Conservation (phyloP, 192 early-diverging fungal species). For the Backusella circina region DNA sequence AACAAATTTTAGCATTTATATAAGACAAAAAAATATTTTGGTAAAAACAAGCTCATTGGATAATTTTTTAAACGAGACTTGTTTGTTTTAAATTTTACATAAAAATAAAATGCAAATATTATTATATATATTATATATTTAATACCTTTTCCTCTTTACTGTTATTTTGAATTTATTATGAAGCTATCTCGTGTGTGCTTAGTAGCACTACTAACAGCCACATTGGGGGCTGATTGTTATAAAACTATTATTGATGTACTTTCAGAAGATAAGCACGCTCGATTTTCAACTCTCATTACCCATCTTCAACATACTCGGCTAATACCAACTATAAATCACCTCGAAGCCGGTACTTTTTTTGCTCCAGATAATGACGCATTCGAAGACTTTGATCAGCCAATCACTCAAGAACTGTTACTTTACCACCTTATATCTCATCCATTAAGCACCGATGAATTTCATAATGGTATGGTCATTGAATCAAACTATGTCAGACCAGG, state of each 20-base stretch:
- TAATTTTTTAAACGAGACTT: constrained; percentile 1
- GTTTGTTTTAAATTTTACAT: constrained; percentile 1
- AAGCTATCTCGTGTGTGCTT: background rate
- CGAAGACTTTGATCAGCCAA: constrained; percentile 21
- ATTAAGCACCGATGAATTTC: constrained; percentile 10
- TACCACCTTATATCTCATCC: constrained; percentile 23
- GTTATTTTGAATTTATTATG: background rate
- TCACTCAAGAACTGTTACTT: constrained; percentile 16
- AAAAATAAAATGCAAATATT: constrained; percentile 3
- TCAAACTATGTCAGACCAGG: constrained; percentile 14
- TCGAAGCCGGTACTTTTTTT: constrained; percentile 55
- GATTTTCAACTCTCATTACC: constrained; percentile 48
- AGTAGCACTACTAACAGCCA: background rate
- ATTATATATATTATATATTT: background rate
- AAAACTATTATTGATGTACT: constrained; percentile 51
- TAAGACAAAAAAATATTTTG: background rate
- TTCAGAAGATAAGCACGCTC: constrained; percentile 38
- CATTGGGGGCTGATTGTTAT: background rate
- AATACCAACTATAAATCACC: constrained; percentile 48
- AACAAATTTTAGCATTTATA: background rate
- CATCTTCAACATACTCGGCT: constrained; percentile 54
- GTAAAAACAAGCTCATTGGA: constrained; percentile 1
- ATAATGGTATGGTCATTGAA: constrained; percentile 25
- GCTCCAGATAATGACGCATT: constrained; percentile 59
- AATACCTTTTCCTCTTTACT: background rate